phyloP scores from a whole-genome alignment of 2,329 filamentous ascomycete species.

The Apiospora sp. region DNA sequence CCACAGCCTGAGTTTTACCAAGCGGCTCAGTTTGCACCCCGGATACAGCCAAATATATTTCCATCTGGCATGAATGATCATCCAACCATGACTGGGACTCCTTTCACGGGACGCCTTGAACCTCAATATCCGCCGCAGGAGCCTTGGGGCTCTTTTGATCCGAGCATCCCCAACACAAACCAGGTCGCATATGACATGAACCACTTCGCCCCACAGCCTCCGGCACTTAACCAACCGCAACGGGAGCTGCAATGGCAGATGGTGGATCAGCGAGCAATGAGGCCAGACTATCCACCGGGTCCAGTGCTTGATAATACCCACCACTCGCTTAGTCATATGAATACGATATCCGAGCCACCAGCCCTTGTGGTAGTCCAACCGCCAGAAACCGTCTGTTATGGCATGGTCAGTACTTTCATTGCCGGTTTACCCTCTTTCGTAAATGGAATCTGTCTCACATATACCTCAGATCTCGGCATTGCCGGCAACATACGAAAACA shows the following conservation, averaged over 20 bases:
- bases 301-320: no score
- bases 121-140: not conserved
- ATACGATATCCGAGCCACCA: not conserved
- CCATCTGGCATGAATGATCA: no score
- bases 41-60: no score
- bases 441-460: not conserved
- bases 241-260: not conserved
- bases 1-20: not conserved
- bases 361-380: no score
- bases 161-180: not conserved
- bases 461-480: not conserved
- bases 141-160: not conserved
- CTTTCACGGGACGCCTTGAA: not conserved
- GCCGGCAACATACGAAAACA: not conserved
- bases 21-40: no score
- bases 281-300: not conserved
- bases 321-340: not conserved
- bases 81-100: no score
- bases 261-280: not conserved
- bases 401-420: not conserved
- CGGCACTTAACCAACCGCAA: not conserved
- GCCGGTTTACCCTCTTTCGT: not conserved
- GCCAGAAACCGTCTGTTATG: not conserved
- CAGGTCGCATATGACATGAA: not conserved
- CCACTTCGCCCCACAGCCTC: not conserved